Percentiles rank a stretch among this genome's conserved stretches.
These are phyloP conservation scores for Ophiostoma perfectum DNA, from an alignment of 2,329 filamentous ascomycete genomes.

Conservation along the genomic window DNA sequence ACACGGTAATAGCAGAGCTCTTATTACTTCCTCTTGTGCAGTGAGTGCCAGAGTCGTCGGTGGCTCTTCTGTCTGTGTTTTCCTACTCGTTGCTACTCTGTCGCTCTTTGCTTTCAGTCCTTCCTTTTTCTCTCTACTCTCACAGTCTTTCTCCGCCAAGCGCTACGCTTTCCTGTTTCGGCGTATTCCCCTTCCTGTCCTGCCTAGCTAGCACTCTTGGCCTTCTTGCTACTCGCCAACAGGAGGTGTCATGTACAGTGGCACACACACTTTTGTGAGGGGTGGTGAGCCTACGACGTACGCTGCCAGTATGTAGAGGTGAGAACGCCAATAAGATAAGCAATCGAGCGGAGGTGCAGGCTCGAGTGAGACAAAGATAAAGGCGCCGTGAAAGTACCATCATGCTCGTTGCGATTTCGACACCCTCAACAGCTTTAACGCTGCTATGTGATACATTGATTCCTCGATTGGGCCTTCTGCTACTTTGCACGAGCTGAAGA, in stretches of 20 bases:
- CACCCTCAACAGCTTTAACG: not conserved
- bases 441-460: not conserved
- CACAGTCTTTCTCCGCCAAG: not conserved
- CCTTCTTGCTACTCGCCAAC: not conserved
- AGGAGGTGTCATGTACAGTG: not conserved
- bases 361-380: not conserved
- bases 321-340: conserved; percentile 7
- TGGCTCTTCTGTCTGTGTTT: conserved; percentile 1
- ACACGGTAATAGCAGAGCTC: conserved; percentile 7
- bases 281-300: not conserved
- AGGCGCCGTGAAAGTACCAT: not conserved
- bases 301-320: conserved; percentile 5
- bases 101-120: not conserved
- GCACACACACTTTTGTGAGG: not conserved
- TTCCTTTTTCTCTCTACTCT: not conserved
- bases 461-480: not conserved
- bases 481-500: not conserved
- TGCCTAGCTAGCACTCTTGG: not conserved
- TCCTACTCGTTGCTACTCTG: no score
- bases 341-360: not conserved
- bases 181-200: not conserved
- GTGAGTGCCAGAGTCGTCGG: not conserved
- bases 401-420: not conserved
- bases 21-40: not conserved
- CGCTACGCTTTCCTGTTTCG: conserved; percentile 19